These are phyloP conservation scores for Cafeteria roenbergensis DNA, from an alignment of 108 stramenopile genomes.

Conservation along the genomic window DNA sequence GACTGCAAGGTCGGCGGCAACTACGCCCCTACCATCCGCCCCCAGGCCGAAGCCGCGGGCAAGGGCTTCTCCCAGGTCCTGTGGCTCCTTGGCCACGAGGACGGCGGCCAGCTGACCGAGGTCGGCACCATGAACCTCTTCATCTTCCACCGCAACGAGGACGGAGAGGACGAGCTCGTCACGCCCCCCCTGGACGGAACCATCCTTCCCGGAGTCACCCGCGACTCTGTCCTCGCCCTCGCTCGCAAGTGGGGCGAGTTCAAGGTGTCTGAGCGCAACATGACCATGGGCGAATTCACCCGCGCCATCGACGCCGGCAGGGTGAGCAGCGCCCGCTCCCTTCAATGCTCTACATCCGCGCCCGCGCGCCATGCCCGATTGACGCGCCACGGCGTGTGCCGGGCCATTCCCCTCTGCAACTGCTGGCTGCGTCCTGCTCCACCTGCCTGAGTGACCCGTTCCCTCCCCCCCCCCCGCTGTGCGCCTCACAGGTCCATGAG, in stretches of 20 bases:
- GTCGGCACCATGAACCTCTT: slow-evolving; percentile 96
- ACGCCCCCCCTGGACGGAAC: slow-evolving; percentile 82
- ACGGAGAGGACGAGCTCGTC: slow-evolving; percentile 56
- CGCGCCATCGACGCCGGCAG: slow-evolving; percentile 57
- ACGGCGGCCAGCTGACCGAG: slow-evolving; percentile 63
- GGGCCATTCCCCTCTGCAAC: too few relatives aligned
- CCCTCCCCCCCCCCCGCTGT: too few relatives aligned
- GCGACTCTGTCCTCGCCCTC: slow-evolving; percentile 64
- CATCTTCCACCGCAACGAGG: slow-evolving; percentile 54
- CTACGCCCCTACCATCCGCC: slow-evolving; percentile 81
- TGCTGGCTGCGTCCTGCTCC: too few relatives aligned
- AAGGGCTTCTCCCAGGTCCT: slow-evolving; percentile 70
- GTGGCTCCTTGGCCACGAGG: slow-evolving; percentile 75
- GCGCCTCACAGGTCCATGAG: too few relatives aligned
- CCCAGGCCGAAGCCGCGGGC: slow-evolving; percentile 55
- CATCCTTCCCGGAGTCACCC: slow-evolving; percentile 83
- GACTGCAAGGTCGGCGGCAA: slow-evolving; percentile 78
- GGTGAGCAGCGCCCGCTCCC: too few relatives aligned
- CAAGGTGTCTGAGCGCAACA: slow-evolving; percentile 41
- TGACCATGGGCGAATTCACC: slow-evolving; percentile 65
- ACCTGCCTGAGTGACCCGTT: too few relatives aligned
- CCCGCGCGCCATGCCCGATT: too few relatives aligned
- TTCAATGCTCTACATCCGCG: too few relatives aligned
- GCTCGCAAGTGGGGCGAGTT: slow-evolving; percentile 48
- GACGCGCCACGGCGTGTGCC: too few relatives aligned